Percentiles rank a stretch among this genome's conserved stretches.
Evolutionary conservation across 2,329 filamentous ascomycete genomes (phyloP).

Genomic region (Conoideocrella luteorostrata): DNA sequence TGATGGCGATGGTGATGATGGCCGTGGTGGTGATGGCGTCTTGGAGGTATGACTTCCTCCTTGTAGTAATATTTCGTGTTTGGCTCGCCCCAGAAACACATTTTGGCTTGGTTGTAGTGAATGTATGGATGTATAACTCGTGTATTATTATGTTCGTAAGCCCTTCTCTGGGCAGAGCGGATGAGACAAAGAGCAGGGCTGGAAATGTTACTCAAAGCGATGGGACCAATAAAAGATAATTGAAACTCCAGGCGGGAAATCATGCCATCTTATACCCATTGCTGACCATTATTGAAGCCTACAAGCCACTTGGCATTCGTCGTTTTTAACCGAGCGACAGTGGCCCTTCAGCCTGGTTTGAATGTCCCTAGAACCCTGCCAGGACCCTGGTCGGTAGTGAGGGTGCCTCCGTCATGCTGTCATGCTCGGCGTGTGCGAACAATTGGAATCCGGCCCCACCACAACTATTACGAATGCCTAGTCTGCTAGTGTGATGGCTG

Average conservation of each 20-base stretch:
- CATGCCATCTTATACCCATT: neutral
- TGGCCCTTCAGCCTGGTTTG: neutral
- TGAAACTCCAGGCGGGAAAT: too few species aligned
- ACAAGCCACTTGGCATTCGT: conserved; percentile 4
- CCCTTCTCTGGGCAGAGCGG: too few species aligned
- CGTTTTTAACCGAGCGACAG: neutral
- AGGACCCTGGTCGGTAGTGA: neutral
- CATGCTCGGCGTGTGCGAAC: too few species aligned
- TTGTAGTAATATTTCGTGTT: conserved; percentile 48
- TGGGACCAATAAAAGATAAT: neutral
- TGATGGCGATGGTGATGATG: conserved; percentile 28
- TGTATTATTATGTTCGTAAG: too few species aligned
- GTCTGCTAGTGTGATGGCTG: too few species aligned
- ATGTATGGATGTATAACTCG: too few species aligned
- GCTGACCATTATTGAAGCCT: neutral
- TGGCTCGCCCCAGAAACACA: conserved; percentile 44
- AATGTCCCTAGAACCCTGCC: neutral
- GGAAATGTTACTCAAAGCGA: neutral
- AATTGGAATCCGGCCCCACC: too few species aligned
- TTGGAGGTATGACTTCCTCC: conserved; percentile 45
- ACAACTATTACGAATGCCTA: too few species aligned
- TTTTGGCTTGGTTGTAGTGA: conserved; percentile 21
- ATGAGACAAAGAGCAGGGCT: too few species aligned
- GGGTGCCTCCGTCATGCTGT: too few species aligned
- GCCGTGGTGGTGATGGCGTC: conserved; percentile 28